Evolutionary conservation across 345 rosid species (phyloP).

Genomic region (Turnera subulata): DNA sequence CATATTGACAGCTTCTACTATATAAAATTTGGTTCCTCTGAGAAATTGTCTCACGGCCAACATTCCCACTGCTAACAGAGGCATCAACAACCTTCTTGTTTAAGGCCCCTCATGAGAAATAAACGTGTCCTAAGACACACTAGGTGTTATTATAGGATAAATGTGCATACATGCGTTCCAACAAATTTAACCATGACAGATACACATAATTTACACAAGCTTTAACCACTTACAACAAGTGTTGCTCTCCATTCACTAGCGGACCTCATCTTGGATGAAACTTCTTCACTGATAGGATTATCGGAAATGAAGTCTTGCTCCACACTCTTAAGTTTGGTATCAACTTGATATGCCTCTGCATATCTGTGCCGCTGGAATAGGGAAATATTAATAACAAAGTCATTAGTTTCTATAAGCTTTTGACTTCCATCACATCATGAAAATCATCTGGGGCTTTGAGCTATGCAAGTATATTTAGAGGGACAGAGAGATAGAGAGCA

Average conservation of each 20-base stretch:
- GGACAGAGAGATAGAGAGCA: background rate
- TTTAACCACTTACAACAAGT: slow-evolving; percentile 64
- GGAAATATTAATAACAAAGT: slow-evolving; percentile 6
- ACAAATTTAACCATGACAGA: background rate
- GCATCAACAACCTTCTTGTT: background rate
- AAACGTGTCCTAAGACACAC: too few species aligned
- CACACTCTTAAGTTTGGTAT: slow-evolving; percentile 54
- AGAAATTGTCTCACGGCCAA: too few species aligned
- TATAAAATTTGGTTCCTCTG: too few species aligned
- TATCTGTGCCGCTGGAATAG: slow-evolving; percentile 78
- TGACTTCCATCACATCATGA: too few species aligned
- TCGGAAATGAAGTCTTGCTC: slow-evolving; percentile 59
- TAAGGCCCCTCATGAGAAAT: background rate
- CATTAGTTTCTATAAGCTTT: too few species aligned
- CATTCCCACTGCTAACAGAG: too few species aligned
- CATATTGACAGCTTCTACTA: too few species aligned
- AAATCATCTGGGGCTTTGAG: too few species aligned
- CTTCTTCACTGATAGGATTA: slow-evolving; percentile 40
- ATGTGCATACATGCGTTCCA: slow-evolving; percentile 2
- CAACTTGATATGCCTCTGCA: slow-evolving; percentile 75
- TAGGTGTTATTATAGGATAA: background rate
- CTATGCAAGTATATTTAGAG: too few species aligned
- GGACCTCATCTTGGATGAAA: slow-evolving; percentile 53
- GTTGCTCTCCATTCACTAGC: slow-evolving; percentile 64
- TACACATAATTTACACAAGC: background rate